Evolutionary conservation across 352 stramenopile genomes (phyloP), one percentile per base, ranked within the genome.

Genomic region (Globisporangium heterothallicum): DNA sequence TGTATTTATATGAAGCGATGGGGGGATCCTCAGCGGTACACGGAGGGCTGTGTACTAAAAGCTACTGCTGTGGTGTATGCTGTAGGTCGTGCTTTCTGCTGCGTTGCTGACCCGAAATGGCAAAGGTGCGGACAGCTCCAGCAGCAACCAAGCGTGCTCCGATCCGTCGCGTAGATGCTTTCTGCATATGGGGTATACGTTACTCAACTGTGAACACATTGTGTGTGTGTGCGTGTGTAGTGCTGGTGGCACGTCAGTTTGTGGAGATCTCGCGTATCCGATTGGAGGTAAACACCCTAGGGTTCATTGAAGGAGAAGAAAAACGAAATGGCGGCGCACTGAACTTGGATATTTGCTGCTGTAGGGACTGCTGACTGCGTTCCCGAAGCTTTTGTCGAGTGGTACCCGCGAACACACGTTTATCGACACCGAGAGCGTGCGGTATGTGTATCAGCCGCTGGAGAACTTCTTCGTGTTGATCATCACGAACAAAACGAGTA

Each of bases 401-500:
- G 88, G 88, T 36, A 76, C 74, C 34, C 82, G 84, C 32, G 95
- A 99, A 72, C 97, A 99, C 79, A 99, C 96, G 58, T 99, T 98
- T 68, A 97, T 99, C 49, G 97, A 99, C 66, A 99, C 97, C 38
- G 97, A 99, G 54, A 97, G 84, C 52, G 96, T 99, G 49, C 81
- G 84, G 52, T 99, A 99, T 58, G 96, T 99, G 51, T 99, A 99
- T 72, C 96, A 99, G 63, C 96, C 97, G 21, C 86, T 99, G 25
- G 97, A 99, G 67, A 96, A 84, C 49, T 96, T 99, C 53, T 99
- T 98, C 67, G 78, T 99, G 44, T 72, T 99, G 9, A 88, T 99
- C 43, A 98, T 99, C 48, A 99, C 97, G 36, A 99, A 98, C 69
- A 98, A 98, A 79, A 97, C 90, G 48, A 97, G 84, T 51, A 99